Percentiles rank a stretch among this genome's conserved stretches.
Conservation (phyloP, 345 rosid genomes). For the Sonneratia caseolaris region DNA sequence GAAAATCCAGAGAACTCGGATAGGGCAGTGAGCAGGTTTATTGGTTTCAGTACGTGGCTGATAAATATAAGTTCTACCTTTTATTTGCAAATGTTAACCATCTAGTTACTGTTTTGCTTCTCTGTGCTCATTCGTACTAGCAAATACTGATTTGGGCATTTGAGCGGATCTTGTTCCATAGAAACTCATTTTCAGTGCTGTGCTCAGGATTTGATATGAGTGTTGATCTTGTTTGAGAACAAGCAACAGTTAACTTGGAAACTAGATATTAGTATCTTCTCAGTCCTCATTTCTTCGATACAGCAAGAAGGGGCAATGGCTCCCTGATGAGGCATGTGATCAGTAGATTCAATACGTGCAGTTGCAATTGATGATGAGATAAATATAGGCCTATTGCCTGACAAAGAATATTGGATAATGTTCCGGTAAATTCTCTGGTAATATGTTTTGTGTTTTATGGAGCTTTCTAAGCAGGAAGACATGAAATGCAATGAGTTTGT, state of each 20-base stretch:
- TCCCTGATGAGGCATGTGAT: background rate
- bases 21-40: background rate
- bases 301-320: background rate
- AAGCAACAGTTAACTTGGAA: background rate
- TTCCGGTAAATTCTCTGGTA: background rate
- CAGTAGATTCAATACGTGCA: background rate
- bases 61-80: background rate
- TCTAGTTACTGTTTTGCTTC: background rate
- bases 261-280: background rate
- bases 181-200: background rate
- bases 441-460: background rate
- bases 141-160: background rate
- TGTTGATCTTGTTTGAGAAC: background rate
- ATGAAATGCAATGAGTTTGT: background rate
- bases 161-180: background rate
- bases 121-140: background rate
- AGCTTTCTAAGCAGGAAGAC: background rate
- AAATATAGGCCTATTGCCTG: background rate
- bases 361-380: background rate
- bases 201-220: background rate
- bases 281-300: background rate
- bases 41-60: background rate
- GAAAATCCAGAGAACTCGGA: background rate
- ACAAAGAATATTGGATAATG: background rate
- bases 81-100: background rate